Conservation (phyloP, 2,329 filamentous ascomycete genomes). For the Claviceps sorghi region DNA sequence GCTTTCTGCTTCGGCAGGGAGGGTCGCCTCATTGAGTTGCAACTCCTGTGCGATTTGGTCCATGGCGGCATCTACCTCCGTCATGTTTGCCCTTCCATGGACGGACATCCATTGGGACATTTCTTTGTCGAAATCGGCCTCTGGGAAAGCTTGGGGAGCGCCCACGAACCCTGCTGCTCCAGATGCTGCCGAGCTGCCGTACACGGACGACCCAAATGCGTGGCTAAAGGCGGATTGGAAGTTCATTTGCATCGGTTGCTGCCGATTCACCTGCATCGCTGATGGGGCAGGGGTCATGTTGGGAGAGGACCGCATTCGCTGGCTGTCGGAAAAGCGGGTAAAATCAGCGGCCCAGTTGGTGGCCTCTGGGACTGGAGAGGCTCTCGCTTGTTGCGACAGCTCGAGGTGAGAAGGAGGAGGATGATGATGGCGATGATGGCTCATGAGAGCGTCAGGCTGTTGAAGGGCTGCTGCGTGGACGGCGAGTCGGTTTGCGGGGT, state of each 20-base stretch:
- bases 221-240: slow-evolving; percentile 19
- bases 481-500: slow-evolving; percentile 21
- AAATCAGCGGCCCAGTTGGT: slow-evolving; percentile 25
- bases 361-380: slow-evolving; percentile 11
- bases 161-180: slow-evolving; percentile 13
- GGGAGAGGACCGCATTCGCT: slow-evolving; percentile 12
- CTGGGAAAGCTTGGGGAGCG: slow-evolving; percentile 8
- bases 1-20: slow-evolving; percentile 10
- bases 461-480: slow-evolving; percentile 19
- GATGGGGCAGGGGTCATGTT: slow-evolving; percentile 6
- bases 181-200: slow-evolving; percentile 10
- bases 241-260: slow-evolving; percentile 9
- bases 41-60: slow-evolving; percentile 28
- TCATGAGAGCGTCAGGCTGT: slow-evolving; percentile 3
- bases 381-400: slow-evolving; percentile 12
- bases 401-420: slow-evolving; percentile 2
- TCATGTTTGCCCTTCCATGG: slow-evolving; percentile 20
- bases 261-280: slow-evolving; percentile 14
- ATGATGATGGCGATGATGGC: background rate
- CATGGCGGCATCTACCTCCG: slow-evolving; percentile 28
- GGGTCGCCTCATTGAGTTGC: slow-evolving; percentile 20
- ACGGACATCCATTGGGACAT: slow-evolving; percentile 27
- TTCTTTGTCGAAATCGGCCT: slow-evolving; percentile 25
- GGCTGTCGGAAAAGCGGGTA: slow-evolving; percentile 16
- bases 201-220: slow-evolving; percentile 14